Evolutionary conservation across 495 filamentous ascomycete species (phyloP).

Genomic region (Glutinoglossum americanum): DNA sequence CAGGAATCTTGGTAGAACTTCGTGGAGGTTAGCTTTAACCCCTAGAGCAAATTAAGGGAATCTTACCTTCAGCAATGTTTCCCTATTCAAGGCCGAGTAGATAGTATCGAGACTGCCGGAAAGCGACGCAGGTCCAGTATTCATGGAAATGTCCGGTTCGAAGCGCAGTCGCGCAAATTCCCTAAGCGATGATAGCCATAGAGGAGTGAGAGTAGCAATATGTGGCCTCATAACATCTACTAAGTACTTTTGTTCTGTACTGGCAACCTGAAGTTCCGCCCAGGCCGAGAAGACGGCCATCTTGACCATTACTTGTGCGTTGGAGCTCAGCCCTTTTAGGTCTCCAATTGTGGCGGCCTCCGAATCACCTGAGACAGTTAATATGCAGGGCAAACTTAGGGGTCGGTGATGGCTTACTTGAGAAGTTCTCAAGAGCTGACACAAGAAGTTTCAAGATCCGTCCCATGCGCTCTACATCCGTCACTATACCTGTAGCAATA

Average conservation of each 20-base stretch:
- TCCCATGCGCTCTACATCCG: conserved; percentile 93
- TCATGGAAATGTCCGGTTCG: conserved; percentile 90
- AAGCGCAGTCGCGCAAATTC: conserved; percentile 89
- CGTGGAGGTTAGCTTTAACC: neutral
- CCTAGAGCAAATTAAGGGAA: neutral
- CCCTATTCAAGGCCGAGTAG: conserved; percentile 81
- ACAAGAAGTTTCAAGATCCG: conserved; percentile 85
- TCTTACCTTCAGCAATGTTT: conserved; percentile 58
- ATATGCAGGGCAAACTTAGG: neutral
- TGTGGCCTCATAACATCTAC: conserved; percentile 78
- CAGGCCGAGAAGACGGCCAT: conserved; percentile 94
- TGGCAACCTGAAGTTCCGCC: conserved; percentile 96
- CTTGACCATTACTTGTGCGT: conserved; percentile 95
- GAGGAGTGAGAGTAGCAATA: conserved; percentile 64
- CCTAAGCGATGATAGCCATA: conserved; percentile 82
- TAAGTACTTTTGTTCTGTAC: conserved; percentile 77
- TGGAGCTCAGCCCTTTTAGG: conserved; percentile 78
- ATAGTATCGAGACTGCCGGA: conserved; percentile 71
- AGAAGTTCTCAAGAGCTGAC: conserved; percentile 80
- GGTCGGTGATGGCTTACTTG: conserved; percentile 24
- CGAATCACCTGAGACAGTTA: conserved; percentile 26
- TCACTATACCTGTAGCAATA: conserved; percentile 91
- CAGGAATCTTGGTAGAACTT: conserved; percentile 94
- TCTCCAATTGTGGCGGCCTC: conserved; percentile 85
- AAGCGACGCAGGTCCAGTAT: conserved; percentile 44